Evolutionary conservation across 805 yeast genomes (phyloP).

Genomic region (Candida anglica): DNA sequence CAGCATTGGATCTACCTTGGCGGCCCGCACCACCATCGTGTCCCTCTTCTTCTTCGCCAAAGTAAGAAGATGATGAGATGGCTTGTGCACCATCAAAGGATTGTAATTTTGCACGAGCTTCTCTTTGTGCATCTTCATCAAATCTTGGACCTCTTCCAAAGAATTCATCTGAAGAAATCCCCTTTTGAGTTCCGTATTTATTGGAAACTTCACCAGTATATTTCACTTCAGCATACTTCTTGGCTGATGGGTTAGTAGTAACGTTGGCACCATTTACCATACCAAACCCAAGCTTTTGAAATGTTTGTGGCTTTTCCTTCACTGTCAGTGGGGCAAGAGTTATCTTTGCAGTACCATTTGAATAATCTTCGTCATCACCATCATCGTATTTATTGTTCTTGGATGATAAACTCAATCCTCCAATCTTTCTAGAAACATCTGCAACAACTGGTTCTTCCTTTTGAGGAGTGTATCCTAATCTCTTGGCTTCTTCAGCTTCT

Average conservation of each 20-base stretch:
- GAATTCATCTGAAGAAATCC: constrained; percentile 91
- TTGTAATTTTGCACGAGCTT: constrained; percentile 78
- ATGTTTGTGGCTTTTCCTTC: constrained; percentile 57
- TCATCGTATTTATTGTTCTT: background rate
- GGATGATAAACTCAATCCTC: constrained; percentile 1
- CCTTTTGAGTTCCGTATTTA: constrained; percentile 87
- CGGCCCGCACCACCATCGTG: constrained; percentile 11
- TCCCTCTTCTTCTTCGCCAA: constrained; percentile 72
- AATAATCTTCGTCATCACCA: constrained; percentile 7
- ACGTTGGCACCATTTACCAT: constrained; percentile 67
- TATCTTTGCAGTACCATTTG: constrained; percentile 1
- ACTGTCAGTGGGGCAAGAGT: constrained; percentile 21
- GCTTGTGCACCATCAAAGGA: constrained; percentile 82
- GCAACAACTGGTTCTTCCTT: constrained; percentile 10
- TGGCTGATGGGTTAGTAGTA: constrained; percentile 16
- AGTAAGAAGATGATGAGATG: constrained; percentile 88
- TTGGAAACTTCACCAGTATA: constrained; percentile 72
- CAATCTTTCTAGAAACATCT: constrained; percentile 4
- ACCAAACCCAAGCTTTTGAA: constrained; percentile 87
- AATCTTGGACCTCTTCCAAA: constrained; percentile 82
- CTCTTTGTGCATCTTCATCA: constrained; percentile 73
- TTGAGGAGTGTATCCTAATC: constrained; percentile 48
- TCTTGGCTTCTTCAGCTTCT: constrained; percentile 69
- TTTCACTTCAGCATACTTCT: constrained; percentile 50
- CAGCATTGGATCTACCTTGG: constrained; percentile 17